Evolutionary conservation across 257 asterid genomes (phyloP), one percentile per base, ranked within the genome.

Genomic region (Galeopsis tetrahit): DNA sequence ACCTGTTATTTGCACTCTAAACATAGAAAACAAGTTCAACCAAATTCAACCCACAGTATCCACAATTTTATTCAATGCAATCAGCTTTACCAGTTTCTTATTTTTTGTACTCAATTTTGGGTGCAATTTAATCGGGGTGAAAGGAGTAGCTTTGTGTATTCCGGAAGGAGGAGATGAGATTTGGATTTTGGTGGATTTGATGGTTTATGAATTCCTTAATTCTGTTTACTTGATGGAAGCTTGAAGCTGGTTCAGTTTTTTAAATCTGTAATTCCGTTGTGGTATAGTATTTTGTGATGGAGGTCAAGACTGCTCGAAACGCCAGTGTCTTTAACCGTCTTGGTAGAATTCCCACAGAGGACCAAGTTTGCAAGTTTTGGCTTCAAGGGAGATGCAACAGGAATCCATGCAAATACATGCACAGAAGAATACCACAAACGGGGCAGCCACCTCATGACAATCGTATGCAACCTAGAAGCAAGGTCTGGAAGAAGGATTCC

Each of bases 331-430:
- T 65, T 63, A 59, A 40, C 34, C 78, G 79, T 31, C 31, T 66
- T 4, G 52, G 81, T 56, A 78, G 66, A 68, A 43, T 40, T 31
- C 72, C 52, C 58, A 72, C 13, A 6, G 68, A 52, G 63, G 81
- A 60, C 43, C 43, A 64, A 75, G 83, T 80, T 15, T 89, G 93
- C 70, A 34, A 15, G 10, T 86, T 44, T 75, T 89, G 96, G 96
- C 84, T 79, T 43, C 17, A 68, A 28, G 96, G 96, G 43, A 76
- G 70, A 65, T 89, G 96, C 81, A 86, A 40, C 43, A 82, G 81
- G 70, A 73, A 80, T 52, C 90, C 92, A 7, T 86, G 96, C 49
- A 69, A 51, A 55, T 89, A 56, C 80, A 39, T 77, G 78, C 96
- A 86, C 72, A 13, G 56, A 32, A 76, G 67, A 55, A 59, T 68